Base-by-base conservation (phyloP, 2,329 filamentous ascomycete species). In the Penicillium sp. region DNA sequence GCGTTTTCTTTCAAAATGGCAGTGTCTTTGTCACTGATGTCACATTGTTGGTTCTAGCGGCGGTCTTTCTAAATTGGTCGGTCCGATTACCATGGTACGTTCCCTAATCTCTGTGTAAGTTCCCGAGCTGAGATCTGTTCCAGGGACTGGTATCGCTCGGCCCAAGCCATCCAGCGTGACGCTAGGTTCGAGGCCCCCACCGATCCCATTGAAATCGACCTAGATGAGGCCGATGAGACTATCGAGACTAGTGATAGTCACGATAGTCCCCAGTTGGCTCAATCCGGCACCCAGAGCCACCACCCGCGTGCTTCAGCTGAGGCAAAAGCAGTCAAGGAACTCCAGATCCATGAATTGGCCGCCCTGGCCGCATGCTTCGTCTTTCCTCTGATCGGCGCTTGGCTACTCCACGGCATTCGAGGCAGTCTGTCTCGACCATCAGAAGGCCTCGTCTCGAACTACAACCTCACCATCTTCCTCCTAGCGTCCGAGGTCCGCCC, bases 1-100 rank as follows among this genome's bases (percentile, higher is more conserved):
- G 92, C 0, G 74, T 95, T 45, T 77, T 96, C 51, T 95, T 96
- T 69, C 83, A 88, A 55, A 89, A 95, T 74, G 93, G 93, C 12
- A 87, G 86, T 62, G 83, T 87, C 0, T 81, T 96, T 56, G 84
- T 92, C 49, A 96, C 91, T 0, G 93, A 97, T 71, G 74, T 95
- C 26, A 87, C 94, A 63, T 78, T 97, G 31, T 75, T 97, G 29
- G 85, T 82, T 2, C 73, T 97, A 56, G 89, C 89, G 2, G 89
- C 87, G 4, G 81, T 96, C 42, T 95, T 96, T 65, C 77, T 97
- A 56, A 92, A 96, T 69, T 96, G 91, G 90, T 92, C 89, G 45
- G 87, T 96, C 41, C 87, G 90, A 51, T 79, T 94, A 60, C 93
- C 93, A 62, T 97, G 93, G 92, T 92, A 76, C 68, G 81, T 47